Base-by-base conservation (phyloP, 2,329 filamentous ascomycete genomes). In the Fusarium beomiforme region DNA sequence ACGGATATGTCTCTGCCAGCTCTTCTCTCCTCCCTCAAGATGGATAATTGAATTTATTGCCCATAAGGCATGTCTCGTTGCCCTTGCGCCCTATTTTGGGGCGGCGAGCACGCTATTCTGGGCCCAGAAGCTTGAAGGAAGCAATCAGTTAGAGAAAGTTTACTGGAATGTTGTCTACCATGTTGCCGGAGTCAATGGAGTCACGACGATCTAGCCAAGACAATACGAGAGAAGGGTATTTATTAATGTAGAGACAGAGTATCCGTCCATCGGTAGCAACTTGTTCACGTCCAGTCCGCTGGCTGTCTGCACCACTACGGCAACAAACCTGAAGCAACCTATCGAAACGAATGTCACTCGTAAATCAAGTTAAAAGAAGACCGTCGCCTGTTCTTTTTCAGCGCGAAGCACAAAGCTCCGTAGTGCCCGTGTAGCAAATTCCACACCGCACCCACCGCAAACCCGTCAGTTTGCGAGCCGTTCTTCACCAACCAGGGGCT, bases 381-480 rank as follows among this genome's bases (percentile, higher is more conserved):
- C 23, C 12, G 26, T 26, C 26, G 57, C 50, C 61, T 42, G 31
- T 50, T 23, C 14, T 36, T 39, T 33, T 58, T 36, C 34, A 33
- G n/a, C 33, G 21, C 31, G 37, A 58, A 23, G 41, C 42, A 43
- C 36, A 55, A 55, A 41, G 51, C 59, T 65, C 67, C 54, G 36
- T 64, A 37, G 23, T 65, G 43, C 62, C 34, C 54, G 60, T 59
- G 51, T 59, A 58, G 51, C 64, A 59, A 57, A 60, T 75, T 70
- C 62, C 70, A 75, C 75, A 77, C 75, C 75, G 75, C 74, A 60
- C 49, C 74, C 73, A 76, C 75, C 75, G 75, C 63, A 72, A 67
- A 59, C 69, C 73, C 64, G 70, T 70, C 64, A 56, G 66, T 57
- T 64, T 65, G 49, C 60, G 54, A 69, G 59, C 69, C 64, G 58